Conservation (phyloP, 768 basidiomycete genomes). For the Pulveroboletus sp. region DNA sequence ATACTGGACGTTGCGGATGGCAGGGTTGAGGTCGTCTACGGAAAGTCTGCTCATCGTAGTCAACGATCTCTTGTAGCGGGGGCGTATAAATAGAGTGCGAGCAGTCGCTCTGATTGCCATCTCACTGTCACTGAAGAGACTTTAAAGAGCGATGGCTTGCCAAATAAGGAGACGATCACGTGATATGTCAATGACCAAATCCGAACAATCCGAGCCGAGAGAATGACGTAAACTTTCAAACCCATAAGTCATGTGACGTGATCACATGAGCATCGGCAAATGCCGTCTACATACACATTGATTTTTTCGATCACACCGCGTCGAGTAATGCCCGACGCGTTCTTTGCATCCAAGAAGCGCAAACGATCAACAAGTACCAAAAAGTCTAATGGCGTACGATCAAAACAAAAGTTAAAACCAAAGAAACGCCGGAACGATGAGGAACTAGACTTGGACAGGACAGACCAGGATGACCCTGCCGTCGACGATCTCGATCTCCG, state of each 20-base stretch:
- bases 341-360: slow-evolving; percentile 71
- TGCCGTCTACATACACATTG: slow-evolving; percentile 1
- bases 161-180: slow-evolving; percentile 6
- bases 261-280: too few relatives aligned
- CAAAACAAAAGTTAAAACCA: slow-evolving; percentile 14
- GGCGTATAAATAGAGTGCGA: neutral
- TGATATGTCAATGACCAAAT: too few relatives aligned
- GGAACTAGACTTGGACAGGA: slow-evolving; percentile 64
- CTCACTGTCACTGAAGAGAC: neutral
- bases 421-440: slow-evolving; percentile 45
- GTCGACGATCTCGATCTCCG: slow-evolving; percentile 79
- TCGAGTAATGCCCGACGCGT: slow-evolving; percentile 71
- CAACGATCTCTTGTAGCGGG: slow-evolving; percentile 1
- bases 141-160: neutral
- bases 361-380: slow-evolving; percentile 43
- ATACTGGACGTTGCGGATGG: slow-evolving; percentile 86
- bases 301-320: slow-evolving; percentile 21
- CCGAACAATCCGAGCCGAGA: too few relatives aligned
- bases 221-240: too few relatives aligned
- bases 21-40: slow-evolving; percentile 74
- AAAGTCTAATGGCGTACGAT: slow-evolving; percentile 29
- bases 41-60: slow-evolving; percentile 57
- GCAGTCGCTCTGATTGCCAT: slow-evolving; percentile 9
- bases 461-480: slow-evolving; percentile 47
- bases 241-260: too few relatives aligned